phyloP scores from a whole-genome alignment of 495 filamentous ascomycete species.

The Neurospora cerealis region DNA sequence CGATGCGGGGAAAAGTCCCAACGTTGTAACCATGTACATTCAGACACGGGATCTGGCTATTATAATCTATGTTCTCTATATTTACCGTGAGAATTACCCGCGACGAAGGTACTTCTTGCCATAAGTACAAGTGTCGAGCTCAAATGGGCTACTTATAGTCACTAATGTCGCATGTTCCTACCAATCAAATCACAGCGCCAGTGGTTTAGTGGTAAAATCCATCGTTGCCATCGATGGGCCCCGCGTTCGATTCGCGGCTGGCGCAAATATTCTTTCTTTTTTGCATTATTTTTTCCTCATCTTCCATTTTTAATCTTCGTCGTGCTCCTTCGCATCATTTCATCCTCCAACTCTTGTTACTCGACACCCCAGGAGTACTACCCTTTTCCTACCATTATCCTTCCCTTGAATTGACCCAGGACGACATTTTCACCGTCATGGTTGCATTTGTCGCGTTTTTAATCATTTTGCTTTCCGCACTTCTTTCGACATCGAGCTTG shows the following conservation, averaged over 20 bases:
- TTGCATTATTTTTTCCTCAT: neutral
- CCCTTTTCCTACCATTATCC: neutral
- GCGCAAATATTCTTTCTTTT: slow-evolving; percentile 13
- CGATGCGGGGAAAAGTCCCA: neutral
- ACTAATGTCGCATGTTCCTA: neutral
- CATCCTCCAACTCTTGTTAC: neutral
- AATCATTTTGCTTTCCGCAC: neutral
- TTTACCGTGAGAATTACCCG: neutral
- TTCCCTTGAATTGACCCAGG: neutral
- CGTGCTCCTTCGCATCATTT: neutral
- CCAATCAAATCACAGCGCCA: slow-evolving; percentile 4
- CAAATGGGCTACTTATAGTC: neutral
- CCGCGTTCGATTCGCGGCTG: slow-evolving; percentile 43
- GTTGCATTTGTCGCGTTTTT: neutral
- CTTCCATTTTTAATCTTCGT: neutral
- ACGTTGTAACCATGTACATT: neutral
- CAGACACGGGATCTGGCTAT: neutral
- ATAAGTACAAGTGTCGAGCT: no score
- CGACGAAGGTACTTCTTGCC: neutral
- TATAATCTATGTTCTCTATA: neutral
- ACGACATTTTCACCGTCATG: neutral
- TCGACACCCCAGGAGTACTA: neutral
- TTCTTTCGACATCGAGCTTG: neutral
- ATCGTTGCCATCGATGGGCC: slow-evolving; percentile 46
- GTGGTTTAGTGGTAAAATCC: slow-evolving; percentile 46